Evolutionary conservation across 208 protist genomes (phyloP).

Genomic region (Crithidia sp.): DNA sequence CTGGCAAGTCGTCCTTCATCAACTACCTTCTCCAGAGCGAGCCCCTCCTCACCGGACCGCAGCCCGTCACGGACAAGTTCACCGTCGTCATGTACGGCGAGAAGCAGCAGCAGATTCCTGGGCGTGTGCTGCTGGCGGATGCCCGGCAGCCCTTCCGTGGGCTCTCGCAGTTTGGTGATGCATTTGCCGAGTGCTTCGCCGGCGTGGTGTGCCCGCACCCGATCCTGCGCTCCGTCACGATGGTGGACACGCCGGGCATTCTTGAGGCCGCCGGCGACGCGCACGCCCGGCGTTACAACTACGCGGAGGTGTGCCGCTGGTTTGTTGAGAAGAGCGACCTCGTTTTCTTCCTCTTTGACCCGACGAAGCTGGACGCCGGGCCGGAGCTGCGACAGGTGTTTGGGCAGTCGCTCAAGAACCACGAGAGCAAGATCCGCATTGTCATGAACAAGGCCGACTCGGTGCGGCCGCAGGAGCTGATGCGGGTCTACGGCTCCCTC

Average conservation of each 20-base stretch:
- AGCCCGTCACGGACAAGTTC: conserved; percentile 96
- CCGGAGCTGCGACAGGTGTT: conserved; percentile 77
- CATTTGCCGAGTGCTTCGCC: conserved; percentile 89
- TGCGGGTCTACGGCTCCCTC: conserved; percentile 97
- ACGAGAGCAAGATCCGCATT: conserved; percentile 96
- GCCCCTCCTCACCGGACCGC: conserved; percentile 90
- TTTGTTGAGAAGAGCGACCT: conserved; percentile 95
- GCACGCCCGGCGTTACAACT: conserved; percentile 78
- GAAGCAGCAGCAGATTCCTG: conserved; percentile 79
- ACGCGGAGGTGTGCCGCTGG: conserved; percentile 87
- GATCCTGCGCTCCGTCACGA: conserved; percentile 91
- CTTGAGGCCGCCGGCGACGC: conserved; percentile 90
- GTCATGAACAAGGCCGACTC: conserved; percentile 98
- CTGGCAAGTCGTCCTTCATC: conserved; percentile 96
- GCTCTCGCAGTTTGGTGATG: conserved; percentile 86
- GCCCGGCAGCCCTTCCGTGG: conserved; percentile 89
- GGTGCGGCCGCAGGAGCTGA: conserved; percentile 93
- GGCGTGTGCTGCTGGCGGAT: conserved; percentile 87
- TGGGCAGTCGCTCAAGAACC: conserved; percentile 65
- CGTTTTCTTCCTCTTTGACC: conserved; percentile 97
- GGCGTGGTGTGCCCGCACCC: conserved; percentile 77
- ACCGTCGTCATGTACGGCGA: conserved; percentile 94
- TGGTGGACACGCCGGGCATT: conserved; percentile 97
- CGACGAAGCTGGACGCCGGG: conserved; percentile 96
- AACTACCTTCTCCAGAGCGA: conserved; percentile 90